Evolutionary conservation across 2,329 filamentous ascomycete species (phyloP), one percentile per base, ranked within the genome.

Genomic region (Ophiocordyceps sinensis): DNA sequence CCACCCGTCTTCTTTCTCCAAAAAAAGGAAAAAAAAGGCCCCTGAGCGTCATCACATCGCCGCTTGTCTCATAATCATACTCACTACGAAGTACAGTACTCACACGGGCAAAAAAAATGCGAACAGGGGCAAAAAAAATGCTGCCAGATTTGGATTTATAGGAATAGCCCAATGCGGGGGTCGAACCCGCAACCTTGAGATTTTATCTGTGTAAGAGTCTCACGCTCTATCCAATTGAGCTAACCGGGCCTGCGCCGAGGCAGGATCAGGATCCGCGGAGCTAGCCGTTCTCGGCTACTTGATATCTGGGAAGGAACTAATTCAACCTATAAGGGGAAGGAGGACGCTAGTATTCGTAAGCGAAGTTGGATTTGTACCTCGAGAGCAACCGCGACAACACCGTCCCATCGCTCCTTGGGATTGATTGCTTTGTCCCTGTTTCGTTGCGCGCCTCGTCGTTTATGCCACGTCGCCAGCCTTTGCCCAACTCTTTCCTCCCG

Each of bases 101-200:
- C n/a, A n/a, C n/a, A n/a, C n/a, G n/a, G n/a, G n/a, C n/a, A n/a
- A n/a, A n/a, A n/a, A n/a, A n/a, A n/a, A n/a, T n/a, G n/a, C n/a
- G n/a, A n/a, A n/a, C 14, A 35, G 12, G 12, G 8, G n/a, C 4
- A 35, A 35, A 35, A 34, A 17, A 17, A 15, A 10, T 15, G 17
- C 32, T 34, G 5, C 32, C 15, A n/a, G n/a, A n/a, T n/a, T n/a
- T 9, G 15, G 9, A 35, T 35, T 44, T 53, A 58, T 60, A 60
- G 57, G 57, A 61, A 60, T 32, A 61, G 58, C 55, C 58, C 58
- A 54, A 61, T 56, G 58, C 56, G 58, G 58, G 58, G 60, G 58
- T 68, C 66, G 66, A 71, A 73, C 70, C 65, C 65, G 63, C 66
- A 70, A 63, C 66, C 67, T 70, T 68, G 64, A 71, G 67, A 44